Conservation (phyloP, 306 rosid genomes). For the Boehmeria nivea region DNA sequence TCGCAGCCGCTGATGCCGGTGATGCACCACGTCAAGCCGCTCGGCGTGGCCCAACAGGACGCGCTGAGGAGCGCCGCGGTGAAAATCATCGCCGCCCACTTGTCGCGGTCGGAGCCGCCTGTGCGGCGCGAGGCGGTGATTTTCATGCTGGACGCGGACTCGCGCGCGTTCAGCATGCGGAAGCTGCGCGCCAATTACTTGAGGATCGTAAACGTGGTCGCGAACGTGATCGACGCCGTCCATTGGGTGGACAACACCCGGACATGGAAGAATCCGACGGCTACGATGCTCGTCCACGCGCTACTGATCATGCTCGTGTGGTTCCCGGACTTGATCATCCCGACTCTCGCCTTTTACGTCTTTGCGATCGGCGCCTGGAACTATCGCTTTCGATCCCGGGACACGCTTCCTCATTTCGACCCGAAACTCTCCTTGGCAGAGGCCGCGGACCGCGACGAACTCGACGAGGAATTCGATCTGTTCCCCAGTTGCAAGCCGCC, state of each 20-base stretch:
- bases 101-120: slow-evolving; percentile 74
- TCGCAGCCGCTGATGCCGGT: slow-evolving; percentile 62
- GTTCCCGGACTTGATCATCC: slow-evolving; percentile 81
- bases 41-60: slow-evolving; percentile 69
- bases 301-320: slow-evolving; percentile 63
- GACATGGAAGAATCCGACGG: slow-evolving; percentile 72
- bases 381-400: slow-evolving; percentile 49
- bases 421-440: slow-evolving; percentile 53
- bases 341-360: slow-evolving; percentile 49
- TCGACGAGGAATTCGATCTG: slow-evolving; percentile 74
- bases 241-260: slow-evolving; percentile 75
- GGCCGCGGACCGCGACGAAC: slow-evolving; percentile 52
- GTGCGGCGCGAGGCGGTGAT: slow-evolving; percentile 53
- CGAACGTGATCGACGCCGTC: slow-evolving; percentile 42
- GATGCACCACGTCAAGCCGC: slow-evolving; percentile 79
- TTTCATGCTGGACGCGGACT: slow-evolving; percentile 71
- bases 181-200: slow-evolving; percentile 75
- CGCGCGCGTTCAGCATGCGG: slow-evolving; percentile 63
- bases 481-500: slow-evolving; percentile 41
- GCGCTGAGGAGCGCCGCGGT: slow-evolving; percentile 51
- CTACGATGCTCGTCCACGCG: slow-evolving; percentile 66
- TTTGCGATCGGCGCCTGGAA: slow-evolving; percentile 70
- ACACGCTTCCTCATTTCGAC: slow-evolving; percentile 56
- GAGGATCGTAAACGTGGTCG: slow-evolving; percentile 52
- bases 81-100: slow-evolving; percentile 50